These are phyloP conservation scores for Paracorniculantispora psalliotae DNA, from an alignment of 2,329 filamentous ascomycete genomes.

Conservation along the genomic window DNA sequence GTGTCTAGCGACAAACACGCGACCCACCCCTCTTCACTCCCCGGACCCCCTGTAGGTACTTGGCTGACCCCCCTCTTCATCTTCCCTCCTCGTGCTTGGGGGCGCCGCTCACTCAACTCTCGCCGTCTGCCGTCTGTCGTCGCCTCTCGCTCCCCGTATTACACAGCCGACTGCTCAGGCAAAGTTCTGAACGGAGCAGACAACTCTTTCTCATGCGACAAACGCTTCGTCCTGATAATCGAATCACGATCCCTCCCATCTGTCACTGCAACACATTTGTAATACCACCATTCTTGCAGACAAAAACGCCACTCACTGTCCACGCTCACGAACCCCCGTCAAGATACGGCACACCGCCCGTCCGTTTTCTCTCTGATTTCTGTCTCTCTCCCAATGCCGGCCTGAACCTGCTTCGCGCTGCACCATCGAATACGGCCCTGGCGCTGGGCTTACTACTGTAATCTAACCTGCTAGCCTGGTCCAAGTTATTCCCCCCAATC, in stretches of 20 bases:
- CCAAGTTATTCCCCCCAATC: neutral
- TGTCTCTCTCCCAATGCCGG: neutral
- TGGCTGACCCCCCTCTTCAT: neutral
- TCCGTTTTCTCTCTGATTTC: neutral
- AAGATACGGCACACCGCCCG: neutral
- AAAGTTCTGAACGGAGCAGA: neutral
- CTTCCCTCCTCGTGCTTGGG: neutral
- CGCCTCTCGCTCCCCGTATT: too few relatives aligned
- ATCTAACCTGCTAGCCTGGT: too few relatives aligned
- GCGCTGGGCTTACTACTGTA: too few relatives aligned
- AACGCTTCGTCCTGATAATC: neutral
- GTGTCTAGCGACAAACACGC: neutral
- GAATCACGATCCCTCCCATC: neutral
- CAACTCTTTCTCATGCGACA: neutral
- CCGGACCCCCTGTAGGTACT: neutral
- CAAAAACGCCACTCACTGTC: neutral
- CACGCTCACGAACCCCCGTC: neutral
- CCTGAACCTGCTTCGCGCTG: neutral
- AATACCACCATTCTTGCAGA: neutral
- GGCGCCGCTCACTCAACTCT: too few relatives aligned
- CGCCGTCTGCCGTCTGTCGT: too few relatives aligned
- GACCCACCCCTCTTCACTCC: neutral
- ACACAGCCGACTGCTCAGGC: neutral
- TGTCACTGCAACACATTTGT: neutral
- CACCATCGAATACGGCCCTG: neutral